Evolutionary conservation across 331 rosid species (phyloP), one percentile per base, ranked within the genome.

Genomic region (Quercus tomentella): DNA sequence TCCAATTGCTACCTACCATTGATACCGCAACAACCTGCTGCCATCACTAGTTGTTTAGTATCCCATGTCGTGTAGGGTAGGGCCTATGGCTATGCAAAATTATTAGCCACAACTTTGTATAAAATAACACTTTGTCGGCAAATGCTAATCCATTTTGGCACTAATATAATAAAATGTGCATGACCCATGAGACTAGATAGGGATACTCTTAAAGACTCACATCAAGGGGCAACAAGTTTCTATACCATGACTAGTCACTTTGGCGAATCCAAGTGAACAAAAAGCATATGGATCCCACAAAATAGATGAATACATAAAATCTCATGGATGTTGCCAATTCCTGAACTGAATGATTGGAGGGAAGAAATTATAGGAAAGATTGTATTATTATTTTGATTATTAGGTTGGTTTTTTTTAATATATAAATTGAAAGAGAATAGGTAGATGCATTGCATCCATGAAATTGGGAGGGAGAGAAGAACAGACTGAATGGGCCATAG

Each of bases 301-400:
- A 79, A 77, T 37, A 83, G 85, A 79, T 86, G 82, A 83, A 80
- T 77, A 66, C 75, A 87, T 70, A 65, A 89, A 85, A 92, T 92
- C 96, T 85, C 57, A 85, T 86, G 90, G 92, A 92, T 86, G 88
- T 84, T 85, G 97, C 94, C 97, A 84, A 90, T 88, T 91, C 97
- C 84, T 88, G 80, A 80, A 89, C 82, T 82, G 91, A 80, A 95
- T 91, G 97, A 92, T 89, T 89, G 89, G 79, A 54, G 72, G 35
- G 61, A 43, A 74, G 77, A 82, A 80, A 21, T 58, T 61, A 70
- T n/a, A 63, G 62, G 28, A 28, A 37, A 78, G 62, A 75, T 73
- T 72, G 26, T 52, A 37, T 37, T 37, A 8, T 2, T 37, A 37
- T 37, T 37, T 8, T 37, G 45, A 37, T 0, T 37, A 37, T 37